Evolutionary conservation across 345 rosid genomes (phyloP).

Genomic region (Populus deltoides): DNA sequence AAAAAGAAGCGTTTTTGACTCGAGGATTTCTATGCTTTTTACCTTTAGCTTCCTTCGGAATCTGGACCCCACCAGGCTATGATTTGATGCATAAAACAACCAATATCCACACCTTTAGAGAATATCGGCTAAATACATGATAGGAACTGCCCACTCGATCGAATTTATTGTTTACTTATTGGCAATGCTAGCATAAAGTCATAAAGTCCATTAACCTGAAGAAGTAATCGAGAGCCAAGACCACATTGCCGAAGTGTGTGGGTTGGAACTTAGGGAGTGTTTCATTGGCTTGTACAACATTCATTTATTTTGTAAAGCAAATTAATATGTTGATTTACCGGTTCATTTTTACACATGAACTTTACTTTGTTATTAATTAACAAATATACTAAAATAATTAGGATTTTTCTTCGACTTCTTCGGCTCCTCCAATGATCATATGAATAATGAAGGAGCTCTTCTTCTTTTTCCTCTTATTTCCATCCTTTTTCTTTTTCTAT

Average conservation of each 20-base stretch:
- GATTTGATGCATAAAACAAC: not conserved
- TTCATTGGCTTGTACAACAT: not conserved
- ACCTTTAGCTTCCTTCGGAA: conserved; percentile 31
- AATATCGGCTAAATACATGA: not conserved
- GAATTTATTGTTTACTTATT: not conserved
- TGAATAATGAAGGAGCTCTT: no score
- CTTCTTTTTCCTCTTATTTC: no score
- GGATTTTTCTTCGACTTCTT: no score
- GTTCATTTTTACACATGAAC: not conserved
- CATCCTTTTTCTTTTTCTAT: no score
- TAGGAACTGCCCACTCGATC: not conserved
- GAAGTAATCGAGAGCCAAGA: not conserved
- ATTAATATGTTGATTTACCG: not conserved
- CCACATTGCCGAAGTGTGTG: not conserved
- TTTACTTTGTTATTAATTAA: not conserved
- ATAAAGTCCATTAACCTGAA: not conserved
- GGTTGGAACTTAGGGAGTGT: not conserved
- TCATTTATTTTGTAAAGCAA: not conserved
- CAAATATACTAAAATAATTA: no score
- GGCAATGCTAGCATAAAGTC: not conserved
- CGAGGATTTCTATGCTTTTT: conserved; percentile 16
- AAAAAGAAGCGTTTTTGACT: conserved; percentile 22
- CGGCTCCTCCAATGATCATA: no score
- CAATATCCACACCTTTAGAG: not conserved
- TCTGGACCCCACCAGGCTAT: conserved; percentile 17